These are phyloP conservation scores for Melampsora americana DNA, from an alignment of 1,284 basidiomycete species.

Conservation along the genomic window DNA sequence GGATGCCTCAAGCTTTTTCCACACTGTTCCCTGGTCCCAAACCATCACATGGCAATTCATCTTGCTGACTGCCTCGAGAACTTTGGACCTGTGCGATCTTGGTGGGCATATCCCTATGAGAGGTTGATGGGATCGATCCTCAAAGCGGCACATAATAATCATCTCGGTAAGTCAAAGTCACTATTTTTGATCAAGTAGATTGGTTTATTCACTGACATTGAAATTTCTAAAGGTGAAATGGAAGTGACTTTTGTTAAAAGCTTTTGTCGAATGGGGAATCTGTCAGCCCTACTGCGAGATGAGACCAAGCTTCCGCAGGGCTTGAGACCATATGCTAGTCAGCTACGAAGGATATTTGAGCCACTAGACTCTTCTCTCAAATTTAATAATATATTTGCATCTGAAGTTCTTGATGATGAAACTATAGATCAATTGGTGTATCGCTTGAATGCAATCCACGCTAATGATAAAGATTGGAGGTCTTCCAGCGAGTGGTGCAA, in stretches of 20 bases:
- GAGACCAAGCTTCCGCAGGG: too few relatives aligned
- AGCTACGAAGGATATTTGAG: too few relatives aligned
- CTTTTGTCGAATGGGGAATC: constrained; percentile 11
- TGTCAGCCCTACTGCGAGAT: constrained; percentile 1
- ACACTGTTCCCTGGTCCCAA: constrained; percentile 5
- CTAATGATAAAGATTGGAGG: too few relatives aligned
- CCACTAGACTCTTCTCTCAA: too few relatives aligned
- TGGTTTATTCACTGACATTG: not conserved
- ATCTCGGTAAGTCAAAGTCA: constrained; percentile 12
- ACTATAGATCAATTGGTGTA: too few relatives aligned
- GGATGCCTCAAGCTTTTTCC: constrained; percentile 7
- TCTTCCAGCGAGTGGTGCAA: too few relatives aligned
- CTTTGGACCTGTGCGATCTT: constrained; percentile 24
- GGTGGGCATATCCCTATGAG: constrained; percentile 32
- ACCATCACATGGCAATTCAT: constrained; percentile 42
- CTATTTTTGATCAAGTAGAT: not conserved
- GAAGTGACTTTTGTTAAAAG: constrained; percentile 36
- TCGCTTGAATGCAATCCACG: too few relatives aligned
- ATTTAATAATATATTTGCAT: too few relatives aligned
- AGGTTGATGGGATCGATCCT: constrained; percentile 22
- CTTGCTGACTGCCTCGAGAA: constrained; percentile 31
- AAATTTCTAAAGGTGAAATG: constrained; percentile 13
- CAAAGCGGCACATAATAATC: constrained; percentile 22
- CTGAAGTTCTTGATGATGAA: too few relatives aligned
- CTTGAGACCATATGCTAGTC: too few relatives aligned